Evolutionary conservation across 371 early-diverging fungal species (phyloP).

Genomic region (Zychaea mexicana): DNA sequence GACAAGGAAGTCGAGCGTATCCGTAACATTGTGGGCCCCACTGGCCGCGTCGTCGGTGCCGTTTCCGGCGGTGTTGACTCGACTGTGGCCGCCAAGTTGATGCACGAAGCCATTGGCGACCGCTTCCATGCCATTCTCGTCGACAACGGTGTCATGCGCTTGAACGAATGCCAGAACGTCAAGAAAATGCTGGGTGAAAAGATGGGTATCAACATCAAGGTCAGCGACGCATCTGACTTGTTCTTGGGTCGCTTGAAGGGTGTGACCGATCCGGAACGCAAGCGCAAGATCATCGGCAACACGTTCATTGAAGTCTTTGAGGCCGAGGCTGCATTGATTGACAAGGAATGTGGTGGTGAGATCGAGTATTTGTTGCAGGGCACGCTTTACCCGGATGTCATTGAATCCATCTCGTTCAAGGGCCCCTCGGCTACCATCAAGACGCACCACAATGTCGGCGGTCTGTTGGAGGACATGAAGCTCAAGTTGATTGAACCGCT

Average conservation of each 20-base stretch:
- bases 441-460: slow-evolving; percentile 99
- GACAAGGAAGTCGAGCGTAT: slow-evolving; percentile 96
- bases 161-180: slow-evolving; percentile 89
- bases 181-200: slow-evolving; percentile 83
- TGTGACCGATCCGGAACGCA: slow-evolving; percentile 94
- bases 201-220: slow-evolving; percentile 93
- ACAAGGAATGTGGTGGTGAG: slow-evolving; percentile 71
- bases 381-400: slow-evolving; percentile 98
- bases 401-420: slow-evolving; percentile 98
- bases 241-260: slow-evolving; percentile 90
- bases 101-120: slow-evolving; percentile 96
- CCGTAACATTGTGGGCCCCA: slow-evolving; percentile 87
- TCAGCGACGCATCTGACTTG: slow-evolving; percentile 87
- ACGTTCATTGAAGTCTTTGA: slow-evolving; percentile 98
- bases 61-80: slow-evolving; percentile 97
- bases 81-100: slow-evolving; percentile 95
- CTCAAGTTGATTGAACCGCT: slow-evolving; percentile 97
- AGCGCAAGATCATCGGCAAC: slow-evolving; percentile 98
- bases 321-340: slow-evolving; percentile 87
- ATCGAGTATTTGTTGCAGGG: slow-evolving; percentile 96
- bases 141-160: slow-evolving; percentile 98
- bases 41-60: slow-evolving; percentile 94
- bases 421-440: slow-evolving; percentile 98
- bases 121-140: slow-evolving; percentile 98
- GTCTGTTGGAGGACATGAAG: slow-evolving; percentile 94